A percentile compares a stretch with the other conserved stretches of the same genome.
Evolutionary conservation across 768 basidiomycete genomes (phyloP).

Genomic region (Leccinum incarnatum): DNA sequence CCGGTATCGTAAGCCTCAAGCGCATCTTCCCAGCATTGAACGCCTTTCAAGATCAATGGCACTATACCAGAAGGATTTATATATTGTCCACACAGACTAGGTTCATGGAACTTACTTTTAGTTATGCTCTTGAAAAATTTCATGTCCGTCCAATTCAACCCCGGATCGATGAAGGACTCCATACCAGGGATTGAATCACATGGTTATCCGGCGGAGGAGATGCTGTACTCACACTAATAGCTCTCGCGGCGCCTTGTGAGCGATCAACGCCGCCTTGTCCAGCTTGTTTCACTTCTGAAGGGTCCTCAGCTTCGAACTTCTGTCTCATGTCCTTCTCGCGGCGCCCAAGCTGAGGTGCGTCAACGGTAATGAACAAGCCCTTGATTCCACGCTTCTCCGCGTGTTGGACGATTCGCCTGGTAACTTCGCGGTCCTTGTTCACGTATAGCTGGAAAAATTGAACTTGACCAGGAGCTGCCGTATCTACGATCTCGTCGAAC

Average conservation of each 20-base stretch:
- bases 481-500: conserved; percentile 94
- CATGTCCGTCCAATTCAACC: conserved; percentile 71
- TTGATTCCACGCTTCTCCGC: conserved; percentile 91
- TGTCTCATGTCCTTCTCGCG: conserved; percentile 97
- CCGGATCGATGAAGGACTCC: conserved; percentile 93
- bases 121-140: conserved; percentile 76
- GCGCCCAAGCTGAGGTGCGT: conserved; percentile 93
- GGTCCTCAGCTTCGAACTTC: conserved; percentile 81
- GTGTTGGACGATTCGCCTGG: conserved; percentile 83
- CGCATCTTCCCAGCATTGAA: conserved; percentile 88
- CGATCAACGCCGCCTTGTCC: conserved; percentile 60
- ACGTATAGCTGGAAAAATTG: conserved; percentile 91
- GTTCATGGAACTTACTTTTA: conserved; percentile 40
- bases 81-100: not conserved
- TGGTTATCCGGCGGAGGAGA: not conserved
- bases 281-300: conserved; percentile 42
- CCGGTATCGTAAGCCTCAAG: conserved; percentile 78
- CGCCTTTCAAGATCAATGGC: conserved; percentile 90
- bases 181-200: not conserved
- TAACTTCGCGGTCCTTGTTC: conserved; percentile 84
- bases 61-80: conserved; percentile 42
- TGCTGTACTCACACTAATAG: conserved; percentile 70
- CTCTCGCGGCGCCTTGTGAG: conserved; percentile 89
- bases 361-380: conserved; percentile 94
- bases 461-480: conserved; percentile 70